Base-by-base conservation (phyloP, 257 asterid species). In the Cruciata laevipes region DNA sequence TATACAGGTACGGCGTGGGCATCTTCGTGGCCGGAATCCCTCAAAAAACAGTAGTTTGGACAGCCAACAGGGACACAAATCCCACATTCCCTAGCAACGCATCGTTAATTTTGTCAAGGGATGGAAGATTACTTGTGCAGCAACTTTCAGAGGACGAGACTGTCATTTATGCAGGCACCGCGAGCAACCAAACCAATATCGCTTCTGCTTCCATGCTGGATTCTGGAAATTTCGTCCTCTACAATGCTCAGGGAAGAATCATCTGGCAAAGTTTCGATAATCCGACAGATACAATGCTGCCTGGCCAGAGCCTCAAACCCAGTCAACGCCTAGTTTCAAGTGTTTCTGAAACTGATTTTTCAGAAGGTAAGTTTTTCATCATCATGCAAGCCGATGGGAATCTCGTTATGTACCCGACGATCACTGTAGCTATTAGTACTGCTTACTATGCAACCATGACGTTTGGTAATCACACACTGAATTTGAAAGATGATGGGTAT, bases 231-330 rank as follows among this genome's bases (percentile, higher is more conserved):
- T 82, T 84, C 20, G 84, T 82, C 58, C 74, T 86, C 21, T 85
- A 81, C 25, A 6, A 62, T 70, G 64, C 74, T 7, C 27, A 17
- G 18, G 30, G 31, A 3, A 57, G 10, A 2, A 31, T 81, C 38
- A 69, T 70, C 2, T 85, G 95, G 95, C 87, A 79, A 75, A 87
- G 87, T 78, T 83, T 79, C 30, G 86, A 78, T 20, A 1, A 73
- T 63, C 91, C 87, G 3, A 85, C 87, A 1, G 69, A 83, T 69
- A 70, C 87, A 0, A 73, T 87, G 20, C 66, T 85, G 63, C 73
- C 82, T 0, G 80, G 83, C 0, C 95, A 87, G 67, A 68, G 63
- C 3, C 80, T 87, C 1, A 0, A 16, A 17, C 70, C 74, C 0
- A 69, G 35, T 0, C 3, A 14, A 21, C 21, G 64, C 62, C 77